A percentile compares a stretch with the other conserved stretches of the same genome.
Evolutionary conservation across 768 basidiomycete genomes (phyloP).

Genomic region (Amanita polypyramis): DNA sequence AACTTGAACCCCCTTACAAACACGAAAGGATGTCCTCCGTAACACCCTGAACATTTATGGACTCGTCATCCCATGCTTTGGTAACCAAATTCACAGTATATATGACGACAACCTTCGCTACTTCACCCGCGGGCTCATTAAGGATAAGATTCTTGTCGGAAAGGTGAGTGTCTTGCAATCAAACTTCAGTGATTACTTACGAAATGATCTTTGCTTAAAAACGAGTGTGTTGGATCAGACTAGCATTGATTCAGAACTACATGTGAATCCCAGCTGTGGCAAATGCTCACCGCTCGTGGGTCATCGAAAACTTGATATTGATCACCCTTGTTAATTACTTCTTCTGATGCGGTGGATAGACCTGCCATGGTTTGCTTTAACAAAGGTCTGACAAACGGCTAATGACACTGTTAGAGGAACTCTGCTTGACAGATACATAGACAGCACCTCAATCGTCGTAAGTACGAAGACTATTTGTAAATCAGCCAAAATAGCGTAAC

Average conservation of each 20-base stretch:
- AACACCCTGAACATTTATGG: slow-evolving; percentile 41
- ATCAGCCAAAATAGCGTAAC: not conserved
- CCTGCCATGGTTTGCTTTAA: slow-evolving; percentile 58
- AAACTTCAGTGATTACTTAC: slow-evolving; percentile 30
- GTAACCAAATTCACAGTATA: slow-evolving; percentile 29
- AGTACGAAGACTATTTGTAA: slow-evolving; percentile 58
- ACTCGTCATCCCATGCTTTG: slow-evolving; percentile 74
- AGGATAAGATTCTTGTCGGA: slow-evolving; percentile 54
- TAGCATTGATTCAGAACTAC: slow-evolving; percentile 18
- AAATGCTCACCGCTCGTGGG: slow-evolving; percentile 51
- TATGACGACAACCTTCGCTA: slow-evolving; percentile 63
- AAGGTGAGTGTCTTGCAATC: slow-evolving; percentile 7
- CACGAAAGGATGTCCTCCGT: slow-evolving; percentile 58
- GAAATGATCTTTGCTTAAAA: slow-evolving; percentile 85
- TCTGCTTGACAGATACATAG: not conserved
- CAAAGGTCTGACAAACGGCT: slow-evolving; percentile 78
- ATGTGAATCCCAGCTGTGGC: slow-evolving; percentile 5
- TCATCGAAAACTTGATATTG: slow-evolving; percentile 87
- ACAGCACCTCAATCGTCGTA: slow-evolving; percentile 67
- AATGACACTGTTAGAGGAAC: not conserved
- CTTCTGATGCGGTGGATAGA: slow-evolving; percentile 52
- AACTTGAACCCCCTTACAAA: slow-evolving; percentile 33
- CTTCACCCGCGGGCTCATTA: slow-evolving; percentile 72
- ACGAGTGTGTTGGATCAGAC: slow-evolving; percentile 85
- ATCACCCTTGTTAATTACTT: slow-evolving; percentile 73